Conservation (phyloP, 108 stramenopile genomes). For the Cyclotella atomus region DNA sequence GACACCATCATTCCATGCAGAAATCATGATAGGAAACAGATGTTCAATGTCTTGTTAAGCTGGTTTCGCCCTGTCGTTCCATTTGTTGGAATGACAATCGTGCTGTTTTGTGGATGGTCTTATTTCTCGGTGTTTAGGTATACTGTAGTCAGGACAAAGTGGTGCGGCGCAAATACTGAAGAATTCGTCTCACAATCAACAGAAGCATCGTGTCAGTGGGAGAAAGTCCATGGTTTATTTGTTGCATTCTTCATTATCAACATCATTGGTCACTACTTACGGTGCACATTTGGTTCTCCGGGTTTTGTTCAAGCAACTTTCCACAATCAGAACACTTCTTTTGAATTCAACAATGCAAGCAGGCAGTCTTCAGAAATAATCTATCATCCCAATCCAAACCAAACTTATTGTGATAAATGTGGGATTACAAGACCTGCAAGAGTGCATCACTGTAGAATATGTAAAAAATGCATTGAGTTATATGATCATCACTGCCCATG, state of each 20-base stretch:
- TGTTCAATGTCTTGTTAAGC: slow-evolving; percentile 30
- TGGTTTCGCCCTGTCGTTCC: slow-evolving; percentile 24
- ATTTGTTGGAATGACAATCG: slow-evolving; percentile 45
- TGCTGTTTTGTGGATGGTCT: slow-evolving; percentile 22
- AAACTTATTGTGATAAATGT: slow-evolving; percentile 70
- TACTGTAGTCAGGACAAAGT: slow-evolving; percentile 18
- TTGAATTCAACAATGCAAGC: background rate
- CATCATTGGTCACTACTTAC: slow-evolving; percentile 65
- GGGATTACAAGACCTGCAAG: slow-evolving; percentile 67
- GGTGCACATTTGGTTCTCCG: slow-evolving; percentile 63
- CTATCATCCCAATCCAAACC: slow-evolving; percentile 45
- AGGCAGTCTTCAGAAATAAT: background rate
- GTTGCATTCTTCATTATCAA: slow-evolving; percentile 62
- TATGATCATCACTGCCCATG: slow-evolving; percentile 98
- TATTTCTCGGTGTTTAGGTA: slow-evolving; percentile 43
- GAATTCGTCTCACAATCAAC: too few species aligned
- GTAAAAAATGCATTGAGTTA: slow-evolving; percentile 74
- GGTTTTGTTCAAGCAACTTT: slow-evolving; percentile 52
- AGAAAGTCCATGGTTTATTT: slow-evolving; percentile 42
- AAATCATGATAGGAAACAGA: slow-evolving; percentile 35
- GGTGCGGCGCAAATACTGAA: too few species aligned
- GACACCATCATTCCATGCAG: slow-evolving; percentile 20
- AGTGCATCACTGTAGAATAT: slow-evolving; percentile 79
- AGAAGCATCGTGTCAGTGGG: slow-evolving; percentile 21
- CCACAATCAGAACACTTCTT: background rate